phyloP scores from a whole-genome alignment of 2,329 filamentous ascomycete species.

The Arthrobotrys sphaeroides region DNA sequence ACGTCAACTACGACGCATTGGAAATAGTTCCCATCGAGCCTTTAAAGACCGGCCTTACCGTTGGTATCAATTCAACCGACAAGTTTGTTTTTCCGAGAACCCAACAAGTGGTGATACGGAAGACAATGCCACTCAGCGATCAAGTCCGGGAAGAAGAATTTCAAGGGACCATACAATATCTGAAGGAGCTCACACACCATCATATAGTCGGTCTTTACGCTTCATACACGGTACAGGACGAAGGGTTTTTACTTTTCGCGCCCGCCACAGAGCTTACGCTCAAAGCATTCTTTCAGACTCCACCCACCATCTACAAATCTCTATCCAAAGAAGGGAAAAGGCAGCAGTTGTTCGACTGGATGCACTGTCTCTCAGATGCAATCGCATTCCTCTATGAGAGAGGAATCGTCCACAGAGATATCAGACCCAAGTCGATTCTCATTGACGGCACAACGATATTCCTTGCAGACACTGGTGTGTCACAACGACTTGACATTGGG shows the following conservation, averaged over 20 bases:
- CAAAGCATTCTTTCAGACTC: constrained; percentile 73
- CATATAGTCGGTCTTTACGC: constrained; percentile 76
- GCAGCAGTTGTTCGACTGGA: constrained; percentile 75
- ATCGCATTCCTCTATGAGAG: constrained; percentile 74
- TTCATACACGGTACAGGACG: constrained; percentile 73
- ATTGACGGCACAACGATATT: constrained; percentile 74
- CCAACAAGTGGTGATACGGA: constrained; percentile 69
- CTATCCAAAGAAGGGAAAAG: constrained; percentile 71
- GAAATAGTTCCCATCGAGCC: constrained; percentile 76
- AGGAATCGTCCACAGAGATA: constrained; percentile 72
- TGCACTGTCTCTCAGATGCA: constrained; percentile 76
- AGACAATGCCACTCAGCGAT: constrained; percentile 67
- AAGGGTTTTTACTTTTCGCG: constrained; percentile 72
- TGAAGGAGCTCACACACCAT: constrained; percentile 71
- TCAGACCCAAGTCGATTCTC: constrained; percentile 74
- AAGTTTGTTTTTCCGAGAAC: constrained; percentile 63
- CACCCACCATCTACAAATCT: constrained; percentile 71
- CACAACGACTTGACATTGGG: constrained; percentile 37
- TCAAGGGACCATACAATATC: constrained; percentile 69
- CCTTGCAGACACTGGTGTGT: constrained; percentile 69
- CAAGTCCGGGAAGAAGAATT: constrained; percentile 65
- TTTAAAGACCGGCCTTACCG: constrained; percentile 35
- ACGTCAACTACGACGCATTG: constrained; percentile 72
- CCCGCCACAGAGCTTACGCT: constrained; percentile 75
- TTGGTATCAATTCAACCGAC: constrained; percentile 41